Conservation (phyloP, 129 eudicot genomes). For the Rutidosis leptorrhynchoides region DNA sequence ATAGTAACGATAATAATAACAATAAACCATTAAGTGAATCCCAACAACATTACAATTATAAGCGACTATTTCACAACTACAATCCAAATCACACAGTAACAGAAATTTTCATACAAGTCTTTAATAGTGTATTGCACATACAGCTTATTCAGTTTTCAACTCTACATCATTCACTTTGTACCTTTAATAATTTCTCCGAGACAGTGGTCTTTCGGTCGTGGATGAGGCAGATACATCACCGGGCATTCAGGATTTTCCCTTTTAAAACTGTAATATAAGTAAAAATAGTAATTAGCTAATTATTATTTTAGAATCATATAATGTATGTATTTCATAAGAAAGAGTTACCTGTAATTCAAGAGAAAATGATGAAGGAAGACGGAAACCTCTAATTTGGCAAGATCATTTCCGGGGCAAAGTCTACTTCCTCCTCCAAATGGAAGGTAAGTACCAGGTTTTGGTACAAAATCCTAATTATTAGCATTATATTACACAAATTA, state of each 20-base stretch:
- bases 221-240: constrained; percentile 53
- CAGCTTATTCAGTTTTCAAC: constrained; percentile 8
- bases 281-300: not conserved
- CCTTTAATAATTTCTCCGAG: constrained; percentile 46
- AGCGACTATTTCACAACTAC: no score
- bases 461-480: constrained; percentile 45
- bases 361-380: constrained; percentile 86
- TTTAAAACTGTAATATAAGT: constrained; percentile 51
- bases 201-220: constrained; percentile 74
- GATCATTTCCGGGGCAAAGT: constrained; percentile 92
- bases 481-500: not conserved
- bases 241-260: constrained; percentile 50
- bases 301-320: not conserved
- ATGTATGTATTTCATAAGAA: not conserved
- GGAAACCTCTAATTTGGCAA: constrained; percentile 82
- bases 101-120: not conserved
- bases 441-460: constrained; percentile 70
- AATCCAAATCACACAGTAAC: no score
- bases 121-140: not conserved
- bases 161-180: constrained; percentile 17
- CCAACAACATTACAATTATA: no score
- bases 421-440: constrained; percentile 94
- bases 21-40: no score
- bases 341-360: constrained; percentile 58
- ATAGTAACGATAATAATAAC: no score